Percentiles rank a stretch among this genome's conserved stretches.
phyloP scores from a whole-genome alignment of 1,139 yeast genomes.

The Suhomyces yuchorum region DNA sequence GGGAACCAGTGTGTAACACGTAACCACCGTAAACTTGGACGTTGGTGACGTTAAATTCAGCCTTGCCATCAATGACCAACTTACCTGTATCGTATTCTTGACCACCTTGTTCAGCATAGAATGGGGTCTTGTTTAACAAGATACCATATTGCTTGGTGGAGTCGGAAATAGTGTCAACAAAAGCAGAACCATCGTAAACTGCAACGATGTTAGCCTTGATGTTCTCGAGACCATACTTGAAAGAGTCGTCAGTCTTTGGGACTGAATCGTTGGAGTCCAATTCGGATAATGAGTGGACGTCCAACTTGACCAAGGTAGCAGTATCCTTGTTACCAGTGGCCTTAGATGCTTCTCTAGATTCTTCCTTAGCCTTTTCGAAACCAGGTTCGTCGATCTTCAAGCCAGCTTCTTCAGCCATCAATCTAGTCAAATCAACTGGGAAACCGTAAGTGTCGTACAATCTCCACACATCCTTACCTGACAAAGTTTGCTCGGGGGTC shows the following conservation, averaged over 20 bases:
- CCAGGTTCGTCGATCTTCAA: conserved; percentile 88
- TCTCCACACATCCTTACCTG: conserved; percentile 98
- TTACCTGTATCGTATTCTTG: conserved; percentile 96
- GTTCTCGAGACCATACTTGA: conserved; percentile 69
- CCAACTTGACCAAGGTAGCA: conserved; percentile 69
- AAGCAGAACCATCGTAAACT: conserved; percentile 67
- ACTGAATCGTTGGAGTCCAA: conserved; percentile 59
- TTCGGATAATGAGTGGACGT: conserved; percentile 82
- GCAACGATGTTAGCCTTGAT: conserved; percentile 66
- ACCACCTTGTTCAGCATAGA: conserved; percentile 99
- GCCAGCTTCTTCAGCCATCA: conserved; percentile 99
- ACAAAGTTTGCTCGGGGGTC: conserved; percentile 71
- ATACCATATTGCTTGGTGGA: conserved; percentile 69
- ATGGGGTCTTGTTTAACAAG: conserved; percentile 84
- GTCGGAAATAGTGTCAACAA: conserved; percentile 46
- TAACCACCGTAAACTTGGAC: conserved; percentile 94
- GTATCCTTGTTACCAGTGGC: conserved; percentile 71
- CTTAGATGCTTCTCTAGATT: conserved; percentile 92
- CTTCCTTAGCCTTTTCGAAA: conserved; percentile 85
- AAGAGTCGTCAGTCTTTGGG: conserved; percentile 80
- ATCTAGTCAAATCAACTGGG: conserved; percentile 96
- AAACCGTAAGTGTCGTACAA: conserved; percentile 98
- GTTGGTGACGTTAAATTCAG: conserved; percentile 87
- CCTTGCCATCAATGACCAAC: conserved; percentile 80
- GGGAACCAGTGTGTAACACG: conserved; percentile 88